These are phyloP conservation scores for Erigeron philadelphicus DNA, from an alignment of 140 eudicot genomes.

Conservation along the genomic window DNA sequence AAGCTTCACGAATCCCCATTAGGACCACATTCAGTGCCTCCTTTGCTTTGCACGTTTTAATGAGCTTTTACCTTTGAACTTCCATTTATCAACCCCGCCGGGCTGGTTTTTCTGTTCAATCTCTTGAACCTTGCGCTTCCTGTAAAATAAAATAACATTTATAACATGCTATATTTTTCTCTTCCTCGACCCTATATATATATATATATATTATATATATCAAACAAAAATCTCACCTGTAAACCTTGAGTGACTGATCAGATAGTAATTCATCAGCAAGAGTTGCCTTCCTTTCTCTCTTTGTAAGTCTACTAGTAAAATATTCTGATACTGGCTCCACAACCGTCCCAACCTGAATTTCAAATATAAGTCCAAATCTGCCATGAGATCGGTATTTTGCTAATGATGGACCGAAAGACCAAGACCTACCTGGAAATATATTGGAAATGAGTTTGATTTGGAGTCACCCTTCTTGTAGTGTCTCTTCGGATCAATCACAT, in stretches of 20 bases:
- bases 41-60: constrained; percentile 63
- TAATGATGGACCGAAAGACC: no score
- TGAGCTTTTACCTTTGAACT: constrained; percentile 52
- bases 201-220: not conserved
- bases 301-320: constrained; percentile 76
- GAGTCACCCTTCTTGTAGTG: constrained; percentile 87
- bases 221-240: constrained; percentile 39
- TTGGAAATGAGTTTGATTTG: constrained; percentile 46
- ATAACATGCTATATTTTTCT: not conserved
- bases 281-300: constrained; percentile 83
- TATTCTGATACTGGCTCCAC: constrained; percentile 67
- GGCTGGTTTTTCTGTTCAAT: constrained; percentile 62
- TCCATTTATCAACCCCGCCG: constrained; percentile 74
- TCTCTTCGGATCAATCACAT: constrained; percentile 88
- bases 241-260: constrained; percentile 50
- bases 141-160: constrained; percentile 22
- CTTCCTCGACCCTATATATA: not conserved
- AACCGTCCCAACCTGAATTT: constrained; percentile 76
- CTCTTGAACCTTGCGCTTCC: constrained; percentile 91
- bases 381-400: no score
- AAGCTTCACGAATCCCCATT: not conserved
- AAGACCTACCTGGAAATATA: constrained; percentile 73
- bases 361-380: not conserved
- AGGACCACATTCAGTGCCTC: constrained; percentile 33
- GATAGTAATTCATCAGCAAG: constrained; percentile 83